Evolutionary conservation across 345 rosid genomes (phyloP).

Genomic region (Eucalyptus sp.): DNA sequence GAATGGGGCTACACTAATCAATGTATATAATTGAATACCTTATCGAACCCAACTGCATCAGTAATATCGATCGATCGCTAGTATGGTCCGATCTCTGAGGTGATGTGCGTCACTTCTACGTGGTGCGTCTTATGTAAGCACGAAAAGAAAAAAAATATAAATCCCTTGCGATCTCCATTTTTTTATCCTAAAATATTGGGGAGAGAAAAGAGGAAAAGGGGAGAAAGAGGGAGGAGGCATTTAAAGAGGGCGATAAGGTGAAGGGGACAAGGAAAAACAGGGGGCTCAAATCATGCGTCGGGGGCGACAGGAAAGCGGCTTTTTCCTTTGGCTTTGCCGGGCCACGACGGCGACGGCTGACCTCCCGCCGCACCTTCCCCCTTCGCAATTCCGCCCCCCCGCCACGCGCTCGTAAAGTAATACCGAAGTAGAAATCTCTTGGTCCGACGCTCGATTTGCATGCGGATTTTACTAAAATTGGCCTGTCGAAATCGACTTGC

Average conservation of each 20-base stretch:
- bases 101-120: background rate
- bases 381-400: background rate
- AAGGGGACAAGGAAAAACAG: background rate
- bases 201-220: background rate
- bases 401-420: background rate
- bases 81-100: background rate
- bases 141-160: background rate
- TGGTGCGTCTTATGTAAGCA: background rate
- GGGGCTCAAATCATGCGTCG: background rate
- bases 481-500: background rate
- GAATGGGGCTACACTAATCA: background rate
- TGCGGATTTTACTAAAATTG: background rate
- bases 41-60: accelerated
- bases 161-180: background rate
- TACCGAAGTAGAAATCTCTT: background rate
- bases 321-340: background rate
- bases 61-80: background rate
- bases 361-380: background rate
- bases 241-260: background rate
- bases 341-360: background rate
- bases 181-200: background rate
- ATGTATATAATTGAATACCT: background rate
- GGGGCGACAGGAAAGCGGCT: background rate
- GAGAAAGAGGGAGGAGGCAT: background rate
- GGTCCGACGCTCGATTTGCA: background rate